Percentiles rank a stretch among this genome's conserved stretches.
Evolutionary conservation across 495 filamentous ascomycete species (phyloP).

Genomic region (Geopyxis carbonaria): DNA sequence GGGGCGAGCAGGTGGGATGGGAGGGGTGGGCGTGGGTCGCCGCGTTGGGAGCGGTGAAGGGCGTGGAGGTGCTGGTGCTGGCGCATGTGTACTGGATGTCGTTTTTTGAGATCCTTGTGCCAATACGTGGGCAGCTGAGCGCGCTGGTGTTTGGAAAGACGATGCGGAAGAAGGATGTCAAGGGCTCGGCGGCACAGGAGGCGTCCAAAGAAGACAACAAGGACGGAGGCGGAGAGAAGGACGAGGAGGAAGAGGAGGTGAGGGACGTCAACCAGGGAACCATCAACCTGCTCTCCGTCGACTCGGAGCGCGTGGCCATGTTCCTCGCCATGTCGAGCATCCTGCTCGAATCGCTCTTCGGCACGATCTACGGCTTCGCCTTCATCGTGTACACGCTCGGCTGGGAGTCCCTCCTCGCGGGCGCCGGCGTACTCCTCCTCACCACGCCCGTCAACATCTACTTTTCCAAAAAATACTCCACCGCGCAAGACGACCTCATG

Average conservation of each 20-base stretch:
- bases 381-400: conserved; percentile 58
- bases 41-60: conserved; percentile 40
- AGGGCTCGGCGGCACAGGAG: conserved; percentile 32
- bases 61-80: conserved; percentile 20
- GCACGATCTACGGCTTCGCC: conserved; percentile 43
- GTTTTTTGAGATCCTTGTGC: conserved; percentile 44
- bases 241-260: conserved; percentile 35
- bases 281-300: conserved; percentile 65
- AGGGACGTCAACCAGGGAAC: conserved; percentile 57
- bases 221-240: conserved; percentile 17
- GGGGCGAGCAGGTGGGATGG: conserved; percentile 25
- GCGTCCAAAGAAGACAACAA: conserved; percentile 23
- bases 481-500: conserved; percentile 57
- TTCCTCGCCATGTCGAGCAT: conserved; percentile 48
- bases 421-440: conserved; percentile 44
- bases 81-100: conserved; percentile 29
- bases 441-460: conserved; percentile 54
- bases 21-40: conserved; percentile 52
- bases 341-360: conserved; percentile 43
- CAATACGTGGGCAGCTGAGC: conserved; percentile 51
- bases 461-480: conserved; percentile 47
- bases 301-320: conserved; percentile 55
- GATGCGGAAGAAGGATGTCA: conserved; percentile 65
- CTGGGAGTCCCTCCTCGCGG: conserved; percentile 51
- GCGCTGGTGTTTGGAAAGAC: conserved; percentile 62